Base-by-base conservation (phyloP, 345 rosid species). In the Geranium rotundifolium region DNA sequence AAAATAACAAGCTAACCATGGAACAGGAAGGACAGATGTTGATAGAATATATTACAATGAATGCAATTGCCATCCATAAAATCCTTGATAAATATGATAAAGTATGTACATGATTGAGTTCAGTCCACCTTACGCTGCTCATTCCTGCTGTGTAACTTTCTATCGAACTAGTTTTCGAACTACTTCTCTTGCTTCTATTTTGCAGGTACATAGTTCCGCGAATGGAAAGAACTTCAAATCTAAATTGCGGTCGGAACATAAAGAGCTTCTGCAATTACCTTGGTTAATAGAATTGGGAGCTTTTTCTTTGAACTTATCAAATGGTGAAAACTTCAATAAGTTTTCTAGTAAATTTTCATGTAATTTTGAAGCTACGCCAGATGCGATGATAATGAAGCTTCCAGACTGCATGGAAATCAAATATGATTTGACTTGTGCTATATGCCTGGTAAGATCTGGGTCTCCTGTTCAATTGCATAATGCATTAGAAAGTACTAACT, bases 231-330 rank as follows among this genome's bases (percentile, higher is more conserved):
- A 84, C 19, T 90, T 93, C 72, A 90, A 79, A 65, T 77, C 83
- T 74, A 89, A 86, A 81, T 57, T 93, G 95, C 79, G 85, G 69
- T 87, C 90, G 0, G 91, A 86, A 61, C 96, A 89, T 57, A 77
- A 82, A 30, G 97, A 93, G 81, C 85, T 90, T 20, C 71, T 93
- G 80, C 99, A 87, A 41, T 92, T 90, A 10, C 99, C 99, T 60
- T 93, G 97, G 99, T 77, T 93, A 31, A 79, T 92, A 63, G 99
- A 93, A 71, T 71, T 93, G 70, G 99, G 97, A 67, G 99, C 91
- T 29, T 86, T 93, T 69, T 84, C 68, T 71, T 76, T 93, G 72
- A 89, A 93, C 73, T 82, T 79, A 34, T 76, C 79, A 57, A 79
- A 83, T 13, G 64, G 70, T 67, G 79, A 63, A 63, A 83, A 79